Evolutionary conservation across 108 stramenopile species (phyloP).

Genomic region (Conticribra guillardii): DNA sequence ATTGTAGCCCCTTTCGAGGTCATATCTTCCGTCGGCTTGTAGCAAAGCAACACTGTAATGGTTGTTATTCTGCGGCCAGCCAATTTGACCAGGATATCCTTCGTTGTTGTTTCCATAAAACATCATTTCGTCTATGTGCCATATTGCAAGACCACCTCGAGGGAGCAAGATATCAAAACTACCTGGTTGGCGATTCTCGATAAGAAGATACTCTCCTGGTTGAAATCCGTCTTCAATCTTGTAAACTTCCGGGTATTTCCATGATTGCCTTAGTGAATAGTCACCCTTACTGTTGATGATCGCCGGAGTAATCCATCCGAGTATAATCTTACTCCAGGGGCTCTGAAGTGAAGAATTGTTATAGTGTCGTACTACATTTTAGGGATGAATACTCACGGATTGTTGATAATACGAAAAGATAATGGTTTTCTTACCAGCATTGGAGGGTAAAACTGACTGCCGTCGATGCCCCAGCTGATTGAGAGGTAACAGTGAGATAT

Average conservation of each 20-base stretch:
- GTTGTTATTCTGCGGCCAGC: slow-evolving; percentile 60
- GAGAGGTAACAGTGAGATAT: not conserved
- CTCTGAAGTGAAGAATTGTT: slow-evolving; percentile 9
- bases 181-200: slow-evolving; percentile 79
- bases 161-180: slow-evolving; percentile 50
- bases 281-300: slow-evolving; percentile 51
- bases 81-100: slow-evolving; percentile 55
- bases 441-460: slow-evolving; percentile 52
- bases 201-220: slow-evolving; percentile 64
- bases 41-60: slow-evolving; percentile 69
- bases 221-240: slow-evolving; percentile 48
- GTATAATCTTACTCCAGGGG: slow-evolving; percentile 53
- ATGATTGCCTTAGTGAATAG: slow-evolving; percentile 48
- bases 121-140: slow-evolving; percentile 64
- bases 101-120: slow-evolving; percentile 24
- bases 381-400: too few relatives aligned
- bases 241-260: slow-evolving; percentile 49
- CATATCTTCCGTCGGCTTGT: slow-evolving; percentile 64
- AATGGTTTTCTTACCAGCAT: slow-evolving; percentile 13
- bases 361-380: too few relatives aligned
- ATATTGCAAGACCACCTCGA: slow-evolving; percentile 69
- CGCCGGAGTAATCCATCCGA: slow-evolving; percentile 61
- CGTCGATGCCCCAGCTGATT: slow-evolving; percentile 30
- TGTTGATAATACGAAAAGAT: not conserved
- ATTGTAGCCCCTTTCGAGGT: slow-evolving; percentile 60